Conservation (phyloP, 2,329 filamentous ascomycete species). For the Fusarium phyllophilum region DNA sequence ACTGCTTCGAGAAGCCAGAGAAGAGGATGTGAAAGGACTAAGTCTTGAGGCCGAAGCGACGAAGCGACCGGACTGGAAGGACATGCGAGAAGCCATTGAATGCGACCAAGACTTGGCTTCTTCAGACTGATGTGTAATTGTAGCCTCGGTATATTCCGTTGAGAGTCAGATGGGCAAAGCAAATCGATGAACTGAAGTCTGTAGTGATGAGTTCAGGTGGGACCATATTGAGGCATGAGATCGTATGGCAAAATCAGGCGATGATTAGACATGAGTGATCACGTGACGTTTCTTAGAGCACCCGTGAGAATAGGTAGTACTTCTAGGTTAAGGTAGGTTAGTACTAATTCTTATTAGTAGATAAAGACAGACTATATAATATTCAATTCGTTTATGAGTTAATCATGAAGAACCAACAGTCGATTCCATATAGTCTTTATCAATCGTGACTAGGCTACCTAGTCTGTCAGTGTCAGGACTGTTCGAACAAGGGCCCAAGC, state of each 20-base stretch:
- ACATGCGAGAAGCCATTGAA: slow-evolving; percentile 49
- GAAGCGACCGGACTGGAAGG: slow-evolving; percentile 43
- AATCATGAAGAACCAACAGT: background rate
- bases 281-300: slow-evolving; percentile 2
- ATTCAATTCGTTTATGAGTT: background rate
- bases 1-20: slow-evolving; percentile 30
- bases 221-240: background rate
- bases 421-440: background rate
- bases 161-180: background rate
- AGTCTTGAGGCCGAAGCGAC: slow-evolving; percentile 37
- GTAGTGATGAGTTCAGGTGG: background rate
- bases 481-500: background rate
- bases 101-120: slow-evolving; percentile 4
- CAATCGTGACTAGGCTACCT: background rate
- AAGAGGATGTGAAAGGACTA: slow-evolving; percentile 25
- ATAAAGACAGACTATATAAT: background rate
- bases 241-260: slow-evolving; percentile 23
- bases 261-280: slow-evolving; percentile 2
- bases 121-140: background rate
- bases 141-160: background rate
- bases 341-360: background rate
- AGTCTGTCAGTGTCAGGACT: background rate
- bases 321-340: background rate
- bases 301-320: background rate
- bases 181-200: background rate